phyloP scores from a whole-genome alignment of 805 yeast genomes.

The Candida sonorensis region DNA sequence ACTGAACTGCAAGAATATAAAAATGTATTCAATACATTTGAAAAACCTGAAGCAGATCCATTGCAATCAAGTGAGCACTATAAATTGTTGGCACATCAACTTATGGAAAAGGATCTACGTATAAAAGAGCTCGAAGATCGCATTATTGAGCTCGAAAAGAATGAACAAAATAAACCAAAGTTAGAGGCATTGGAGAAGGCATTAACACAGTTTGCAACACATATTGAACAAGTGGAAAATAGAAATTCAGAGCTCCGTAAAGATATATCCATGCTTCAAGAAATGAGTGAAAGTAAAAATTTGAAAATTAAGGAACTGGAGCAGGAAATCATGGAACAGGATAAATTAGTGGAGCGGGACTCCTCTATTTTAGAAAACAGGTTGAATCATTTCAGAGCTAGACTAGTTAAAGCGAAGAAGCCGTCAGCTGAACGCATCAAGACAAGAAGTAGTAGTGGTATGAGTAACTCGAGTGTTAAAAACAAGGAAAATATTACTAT shows the following conservation, averaged over 20 bases:
- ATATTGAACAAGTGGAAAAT: conserved; percentile 54
- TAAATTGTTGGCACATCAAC: conserved; percentile 14
- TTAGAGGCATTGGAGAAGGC: conserved; percentile 50
- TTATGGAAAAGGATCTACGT: conserved; percentile 7
- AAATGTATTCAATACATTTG: conserved; percentile 7
- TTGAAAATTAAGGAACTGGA: conserved; percentile 51
- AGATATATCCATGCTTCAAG: conserved; percentile 48
- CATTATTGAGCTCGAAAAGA: conserved; percentile 2
- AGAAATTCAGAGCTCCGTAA: conserved; percentile 51
- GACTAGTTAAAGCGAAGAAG: conserved; percentile 19
- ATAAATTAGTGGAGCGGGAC: conserved; percentile 40
- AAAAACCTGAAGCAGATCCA: conserved; percentile 12
- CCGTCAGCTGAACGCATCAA: not conserved
- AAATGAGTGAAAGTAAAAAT: conserved; percentile 51
- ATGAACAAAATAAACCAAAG: conserved; percentile 27
- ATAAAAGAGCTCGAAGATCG: conserved; percentile 14
- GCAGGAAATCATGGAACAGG: conserved; percentile 41
- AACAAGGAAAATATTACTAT: conserved; percentile 12
- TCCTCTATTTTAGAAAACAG: conserved; percentile 41
- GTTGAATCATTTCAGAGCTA: conserved; percentile 23
- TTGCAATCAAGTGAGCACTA: too few relatives aligned
- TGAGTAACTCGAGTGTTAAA: too few relatives aligned
- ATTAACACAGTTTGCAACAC: conserved; percentile 48
- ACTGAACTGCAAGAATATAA: conserved; percentile 25
- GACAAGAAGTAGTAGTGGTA: not conserved